phyloP scores from a whole-genome alignment of 2,329 filamentous ascomycete genomes.

The Aspergillus sp. region DNA sequence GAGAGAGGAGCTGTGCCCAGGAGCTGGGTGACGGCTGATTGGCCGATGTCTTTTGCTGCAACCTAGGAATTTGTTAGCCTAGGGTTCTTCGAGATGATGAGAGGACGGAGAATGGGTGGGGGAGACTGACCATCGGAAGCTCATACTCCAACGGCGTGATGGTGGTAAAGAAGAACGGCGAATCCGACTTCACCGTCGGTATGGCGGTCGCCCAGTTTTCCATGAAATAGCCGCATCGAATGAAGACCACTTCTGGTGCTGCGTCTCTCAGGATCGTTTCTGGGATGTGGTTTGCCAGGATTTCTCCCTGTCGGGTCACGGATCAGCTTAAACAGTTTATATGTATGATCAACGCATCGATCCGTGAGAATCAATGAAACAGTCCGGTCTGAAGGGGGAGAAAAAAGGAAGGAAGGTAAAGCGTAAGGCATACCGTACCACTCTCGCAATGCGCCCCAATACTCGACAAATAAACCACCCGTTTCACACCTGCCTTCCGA shows the following conservation, averaged over 20 bases:
- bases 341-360: too few relatives aligned
- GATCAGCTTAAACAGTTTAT: background rate
- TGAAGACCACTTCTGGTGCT: conserved; percentile 12
- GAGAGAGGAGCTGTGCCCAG: background rate
- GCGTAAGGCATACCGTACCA: conserved; percentile 7
- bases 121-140: conserved; percentile 12
- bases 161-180: conserved; percentile 9
- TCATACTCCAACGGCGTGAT: conserved; percentile 15
- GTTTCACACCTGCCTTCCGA: conserved; percentile 8
- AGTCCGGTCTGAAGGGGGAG: too few relatives aligned
- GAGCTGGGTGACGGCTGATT: conserved; percentile 3
- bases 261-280: conserved; percentile 11
- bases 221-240: conserved; percentile 18
- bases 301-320: conserved; percentile 11
- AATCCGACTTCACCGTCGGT: conserved; percentile 1
- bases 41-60: conserved; percentile 12
- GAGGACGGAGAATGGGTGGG: background rate
- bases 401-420: too few relatives aligned
- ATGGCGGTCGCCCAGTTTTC: conserved; percentile 15
- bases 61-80: background rate
- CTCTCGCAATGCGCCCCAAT: conserved; percentile 11
- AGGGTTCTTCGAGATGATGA: too few relatives aligned
- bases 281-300: conserved; percentile 15
- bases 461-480: conserved; percentile 15
- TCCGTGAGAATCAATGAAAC: too few relatives aligned